Conservation (phyloP, 306 rosid species). For the Fagus crenata region DNA sequence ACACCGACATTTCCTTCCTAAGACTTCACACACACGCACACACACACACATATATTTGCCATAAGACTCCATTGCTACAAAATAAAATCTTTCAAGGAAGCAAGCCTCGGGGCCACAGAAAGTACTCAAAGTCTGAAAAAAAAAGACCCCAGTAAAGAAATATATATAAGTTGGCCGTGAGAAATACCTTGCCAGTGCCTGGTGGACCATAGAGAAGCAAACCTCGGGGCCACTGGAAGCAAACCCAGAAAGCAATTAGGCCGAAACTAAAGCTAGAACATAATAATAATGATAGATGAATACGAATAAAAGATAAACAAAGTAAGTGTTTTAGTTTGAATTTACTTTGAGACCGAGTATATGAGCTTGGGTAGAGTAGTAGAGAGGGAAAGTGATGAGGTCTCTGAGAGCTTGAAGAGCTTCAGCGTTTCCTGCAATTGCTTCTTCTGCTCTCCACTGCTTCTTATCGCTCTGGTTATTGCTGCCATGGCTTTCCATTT, state of each 20-base stretch:
- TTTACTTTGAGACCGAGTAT: constrained; percentile 70
- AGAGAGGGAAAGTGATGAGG: constrained; percentile 67
- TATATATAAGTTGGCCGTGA: too few species aligned
- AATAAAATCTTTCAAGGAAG: neutral
- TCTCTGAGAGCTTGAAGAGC: constrained; percentile 79
- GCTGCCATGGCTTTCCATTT: constrained; percentile 36
- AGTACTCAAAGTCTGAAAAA: neutral
- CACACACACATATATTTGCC: neutral
- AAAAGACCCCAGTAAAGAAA: neutral
- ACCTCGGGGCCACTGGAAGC: constrained; percentile 82
- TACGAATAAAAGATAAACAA: neutral
- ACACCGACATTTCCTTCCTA: neutral
- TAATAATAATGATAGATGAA: neutral
- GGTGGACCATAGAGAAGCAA: constrained; percentile 89
- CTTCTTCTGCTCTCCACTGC: constrained; percentile 70
- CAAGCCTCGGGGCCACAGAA: too few species aligned
- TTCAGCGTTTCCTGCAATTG: constrained; percentile 67
- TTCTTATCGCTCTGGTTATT: constrained; percentile 8
- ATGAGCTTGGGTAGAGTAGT: constrained; percentile 47
- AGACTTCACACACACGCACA: neutral
- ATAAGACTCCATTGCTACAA: neutral
- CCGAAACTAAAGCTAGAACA: neutral
- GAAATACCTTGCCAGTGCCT: constrained; percentile 84
- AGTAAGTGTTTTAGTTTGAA: neutral
- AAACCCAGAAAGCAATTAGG: constrained; percentile 27